Base-by-base conservation (phyloP, 1,284 basidiomycete genomes). In the Cutaneotrichosporon cutaneum region DNA sequence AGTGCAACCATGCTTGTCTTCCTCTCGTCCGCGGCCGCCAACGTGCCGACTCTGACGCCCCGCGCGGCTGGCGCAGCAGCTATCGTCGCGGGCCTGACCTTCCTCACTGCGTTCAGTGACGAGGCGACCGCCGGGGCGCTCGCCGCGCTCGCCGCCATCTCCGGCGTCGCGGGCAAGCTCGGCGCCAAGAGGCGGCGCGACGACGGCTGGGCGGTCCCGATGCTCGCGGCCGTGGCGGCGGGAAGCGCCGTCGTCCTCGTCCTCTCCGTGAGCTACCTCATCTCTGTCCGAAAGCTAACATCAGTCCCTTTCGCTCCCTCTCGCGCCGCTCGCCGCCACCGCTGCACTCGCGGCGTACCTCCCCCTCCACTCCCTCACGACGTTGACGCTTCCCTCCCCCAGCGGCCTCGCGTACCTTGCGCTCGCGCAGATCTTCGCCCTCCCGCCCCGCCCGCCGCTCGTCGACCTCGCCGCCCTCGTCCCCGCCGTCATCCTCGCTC, bases 401-500 rank as follows among this genome's bases (percentile, higher is more conserved):
- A 47, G 22, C 18, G 30, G 44, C 5, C 42, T 56, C 5, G 47
- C 45, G 21, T 47, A 35, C 24, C 66, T 72, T 8, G 65, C 72
- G 18, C 60, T 71, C 24, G 61, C 72, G n/a, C 72, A 75, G 58
- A 67, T 70, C 36, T 74, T 77, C 58, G 72, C 72, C 9, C 50
- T 77, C 4, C 72, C 70, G 13, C 76, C 76, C 4, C 27, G 58
- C 14, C 72, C 74, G 1, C 54, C 66, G 0, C 27, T 42, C 2
- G 24, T 68, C 21, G 75, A 76, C 58, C 50, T 67, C 2, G 44
- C 72, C 10, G 56, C 73, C 32, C 45, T 72, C 10, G 71, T 71
- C 0, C 55, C 32, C 51, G 66, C 36, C 2, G 64, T 24, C n/a
- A 58, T 54, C 22, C 35, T 54, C 13, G 10, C 35, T 10, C 35